phyloP scores from a whole-genome alignment of 2,329 filamentous ascomycete species.

The Metarhizium rileyi region DNA sequence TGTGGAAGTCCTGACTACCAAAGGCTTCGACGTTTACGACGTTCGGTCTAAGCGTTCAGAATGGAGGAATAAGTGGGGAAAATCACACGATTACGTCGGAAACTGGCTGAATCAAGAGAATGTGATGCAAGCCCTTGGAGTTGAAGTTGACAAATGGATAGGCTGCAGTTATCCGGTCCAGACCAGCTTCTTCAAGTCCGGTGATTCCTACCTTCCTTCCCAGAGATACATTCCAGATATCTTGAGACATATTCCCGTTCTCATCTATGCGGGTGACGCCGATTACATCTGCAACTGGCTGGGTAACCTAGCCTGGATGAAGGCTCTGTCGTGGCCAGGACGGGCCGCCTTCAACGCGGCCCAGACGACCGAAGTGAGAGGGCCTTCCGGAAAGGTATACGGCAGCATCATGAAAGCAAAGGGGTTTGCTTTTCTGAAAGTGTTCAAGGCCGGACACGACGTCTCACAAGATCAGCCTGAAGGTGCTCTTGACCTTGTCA shows the following conservation, averaged over 20 bases:
- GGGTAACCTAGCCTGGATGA: slow-evolving; percentile 89
- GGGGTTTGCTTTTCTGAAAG: slow-evolving; percentile 86
- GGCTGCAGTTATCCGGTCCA: slow-evolving; percentile 98
- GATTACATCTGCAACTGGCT: slow-evolving; percentile 97
- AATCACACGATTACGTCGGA: slow-evolving; percentile 76
- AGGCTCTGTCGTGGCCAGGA: slow-evolving; percentile 85
- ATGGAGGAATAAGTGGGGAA: no score
- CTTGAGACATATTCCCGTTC: slow-evolving; percentile 81
- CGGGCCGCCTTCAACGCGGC: slow-evolving; percentile 70
- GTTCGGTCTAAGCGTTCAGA: slow-evolving; percentile 80
- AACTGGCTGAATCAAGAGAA: slow-evolving; percentile 75
- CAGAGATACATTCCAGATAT: slow-evolving; percentile 78
- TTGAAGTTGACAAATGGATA: slow-evolving; percentile 77
- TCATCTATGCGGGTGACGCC: slow-evolving; percentile 85
- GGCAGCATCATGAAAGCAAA: slow-evolving; percentile 77
- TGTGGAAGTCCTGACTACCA: slow-evolving; percentile 85
- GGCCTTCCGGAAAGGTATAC: slow-evolving; percentile 40
- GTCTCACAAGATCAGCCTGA: slow-evolving; percentile 91
- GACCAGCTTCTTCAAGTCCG: slow-evolving; percentile 91
- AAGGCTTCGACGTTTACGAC: slow-evolving; percentile 89
- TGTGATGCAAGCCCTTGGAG: slow-evolving; percentile 79
- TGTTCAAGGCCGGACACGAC: slow-evolving; percentile 90
- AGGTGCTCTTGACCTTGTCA: slow-evolving; percentile 80
- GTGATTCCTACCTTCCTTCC: slow-evolving; percentile 98
- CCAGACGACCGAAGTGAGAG: slow-evolving; percentile 56